Conservation (phyloP, 2,329 filamentous ascomycete genomes). For the Calycina herbarum region DNA sequence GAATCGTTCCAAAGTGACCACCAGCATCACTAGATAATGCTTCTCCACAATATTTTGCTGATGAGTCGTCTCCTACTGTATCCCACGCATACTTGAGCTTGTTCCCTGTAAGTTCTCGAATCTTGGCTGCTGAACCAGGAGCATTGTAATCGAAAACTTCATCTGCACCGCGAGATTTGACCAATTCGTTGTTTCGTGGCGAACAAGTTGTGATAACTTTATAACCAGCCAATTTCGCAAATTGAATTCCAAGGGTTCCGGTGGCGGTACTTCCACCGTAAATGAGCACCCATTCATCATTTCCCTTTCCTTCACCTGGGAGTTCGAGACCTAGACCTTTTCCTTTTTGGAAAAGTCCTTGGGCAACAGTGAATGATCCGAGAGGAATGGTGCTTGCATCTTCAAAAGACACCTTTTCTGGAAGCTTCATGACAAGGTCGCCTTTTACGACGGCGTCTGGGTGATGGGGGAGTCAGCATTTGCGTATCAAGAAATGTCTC, state of each 20-base stretch:
- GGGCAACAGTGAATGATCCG: constrained; percentile 24
- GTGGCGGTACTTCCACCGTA: constrained; percentile 35
- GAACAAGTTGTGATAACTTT: constrained; percentile 40
- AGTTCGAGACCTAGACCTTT: constrained; percentile 20
- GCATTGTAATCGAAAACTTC: constrained; percentile 46
- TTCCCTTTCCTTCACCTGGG: constrained; percentile 16
- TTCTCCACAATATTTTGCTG: constrained; percentile 16
- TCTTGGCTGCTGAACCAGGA: constrained; percentile 43
- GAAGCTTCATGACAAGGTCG: constrained; percentile 20
- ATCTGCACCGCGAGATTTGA: constrained; percentile 42
- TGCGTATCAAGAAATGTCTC: too few relatives aligned
- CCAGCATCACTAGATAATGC: constrained; percentile 12
- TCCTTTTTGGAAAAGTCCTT: constrained; percentile 23
- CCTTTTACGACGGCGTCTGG: constrained; percentile 20
- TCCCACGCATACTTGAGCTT: constrained; percentile 47
- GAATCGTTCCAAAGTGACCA: constrained; percentile 14
- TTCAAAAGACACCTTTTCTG: constrained; percentile 13
- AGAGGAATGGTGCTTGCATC: constrained; percentile 21
- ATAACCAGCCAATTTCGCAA: constrained; percentile 29
- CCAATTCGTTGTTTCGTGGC: constrained; percentile 40
- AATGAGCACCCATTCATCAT: constrained; percentile 36
- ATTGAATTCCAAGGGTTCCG: constrained; percentile 38
- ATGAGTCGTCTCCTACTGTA: constrained; percentile 39
- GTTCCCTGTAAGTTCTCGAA: constrained; percentile 45
- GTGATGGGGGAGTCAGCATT: too few relatives aligned